A percentile compares a stretch with the other conserved stretches of the same genome.
Conservation (phyloP, 2,329 filamentous ascomycete species). For the Phyllosticta ampelicida region DNA sequence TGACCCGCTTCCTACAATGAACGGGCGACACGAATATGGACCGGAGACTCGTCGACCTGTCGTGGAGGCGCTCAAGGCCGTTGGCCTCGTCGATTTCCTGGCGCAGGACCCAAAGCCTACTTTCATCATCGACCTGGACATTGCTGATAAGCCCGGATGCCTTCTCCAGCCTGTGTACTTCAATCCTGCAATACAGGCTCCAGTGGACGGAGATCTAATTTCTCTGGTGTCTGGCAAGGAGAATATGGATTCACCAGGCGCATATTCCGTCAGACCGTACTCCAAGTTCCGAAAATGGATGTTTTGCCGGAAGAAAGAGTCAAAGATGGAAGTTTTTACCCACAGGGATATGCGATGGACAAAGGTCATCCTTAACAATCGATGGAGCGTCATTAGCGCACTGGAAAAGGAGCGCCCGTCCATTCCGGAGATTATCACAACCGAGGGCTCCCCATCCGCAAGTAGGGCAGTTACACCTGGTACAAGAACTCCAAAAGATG, state of each 20-base stretch:
- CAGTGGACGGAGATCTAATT: slow-evolving; percentile 13
- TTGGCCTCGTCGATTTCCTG: slow-evolving; percentile 18
- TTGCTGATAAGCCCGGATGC: slow-evolving; percentile 8
- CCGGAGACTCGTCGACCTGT: neutral
- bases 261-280: slow-evolving; percentile 13
- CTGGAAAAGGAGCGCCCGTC: slow-evolving; percentile 1
- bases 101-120: slow-evolving; percentile 18
- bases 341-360: slow-evolving; percentile 21
- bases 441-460: neutral
- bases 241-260: slow-evolving; percentile 13
- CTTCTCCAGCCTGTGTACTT: slow-evolving; percentile 14
- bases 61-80: slow-evolving; percentile 1
- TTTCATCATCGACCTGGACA: slow-evolving; percentile 15
- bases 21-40: neutral
- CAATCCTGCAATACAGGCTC: slow-evolving; percentile 17
- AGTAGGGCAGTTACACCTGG: neutral
- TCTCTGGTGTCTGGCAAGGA: slow-evolving; percentile 15
- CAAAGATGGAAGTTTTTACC: slow-evolving; percentile 11
- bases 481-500: neutral
- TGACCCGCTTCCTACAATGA: neutral
- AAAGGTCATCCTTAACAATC: slow-evolving; percentile 15
- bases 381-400: slow-evolving; percentile 23
- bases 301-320: slow-evolving; percentile 11
- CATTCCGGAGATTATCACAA: neutral
- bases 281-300: slow-evolving; percentile 21